phyloP scores from a whole-genome alignment of 306 rosid genomes.

The Quercus rubra region DNA sequence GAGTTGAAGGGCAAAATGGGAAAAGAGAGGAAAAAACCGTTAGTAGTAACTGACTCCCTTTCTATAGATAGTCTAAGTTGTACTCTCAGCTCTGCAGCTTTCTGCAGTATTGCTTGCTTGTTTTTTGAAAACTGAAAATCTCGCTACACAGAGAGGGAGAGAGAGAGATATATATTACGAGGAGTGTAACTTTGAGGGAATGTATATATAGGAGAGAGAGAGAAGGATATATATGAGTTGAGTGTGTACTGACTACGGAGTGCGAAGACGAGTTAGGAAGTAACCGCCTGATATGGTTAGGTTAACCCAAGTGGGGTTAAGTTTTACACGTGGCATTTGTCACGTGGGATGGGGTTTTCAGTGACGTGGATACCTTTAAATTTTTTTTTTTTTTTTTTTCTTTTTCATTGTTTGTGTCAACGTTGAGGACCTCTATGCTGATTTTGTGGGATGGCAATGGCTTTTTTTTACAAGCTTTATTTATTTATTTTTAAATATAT shows the following conservation, averaged over 20 bases:
- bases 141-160: background rate
- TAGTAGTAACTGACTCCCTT: constrained; percentile 53
- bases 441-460: background rate
- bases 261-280: background rate
- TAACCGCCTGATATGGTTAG: constrained; percentile 27
- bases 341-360: constrained; percentile 1
- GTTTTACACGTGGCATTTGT: constrained; percentile 22
- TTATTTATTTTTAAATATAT: too few relatives aligned
- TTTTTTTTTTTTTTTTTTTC: background rate
- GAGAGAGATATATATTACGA: background rate
- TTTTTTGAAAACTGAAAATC: background rate
- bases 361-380: constrained; percentile 14
- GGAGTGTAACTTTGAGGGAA: constrained; percentile 6
- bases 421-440: background rate
- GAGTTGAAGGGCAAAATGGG: constrained; percentile 42
- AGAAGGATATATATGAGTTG: background rate
- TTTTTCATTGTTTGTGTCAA: background rate
- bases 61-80: constrained; percentile 15
- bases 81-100: constrained; percentile 21
- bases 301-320: constrained; percentile 22
- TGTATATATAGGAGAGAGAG: constrained; percentile 11
- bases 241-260: background rate
- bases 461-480: background rate
- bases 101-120: constrained; percentile 14
- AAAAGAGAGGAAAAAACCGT: constrained; percentile 46